Evolutionary conservation across 495 filamentous ascomycete genomes (phyloP), one percentile per base, ranked within the genome.

Genomic region (Opeltia flavorubescens): DNA sequence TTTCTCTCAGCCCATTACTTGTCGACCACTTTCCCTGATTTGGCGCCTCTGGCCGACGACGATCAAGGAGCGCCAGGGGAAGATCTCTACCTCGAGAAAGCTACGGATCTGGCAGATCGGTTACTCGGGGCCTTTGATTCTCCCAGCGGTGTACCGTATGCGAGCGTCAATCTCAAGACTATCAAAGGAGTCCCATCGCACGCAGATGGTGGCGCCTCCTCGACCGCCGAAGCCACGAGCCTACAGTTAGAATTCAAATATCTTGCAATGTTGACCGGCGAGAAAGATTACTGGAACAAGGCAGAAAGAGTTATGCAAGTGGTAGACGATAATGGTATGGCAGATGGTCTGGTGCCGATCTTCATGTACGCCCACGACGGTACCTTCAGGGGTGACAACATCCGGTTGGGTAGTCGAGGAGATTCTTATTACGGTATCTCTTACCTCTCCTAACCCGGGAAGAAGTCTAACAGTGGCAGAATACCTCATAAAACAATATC

Each of bases 231-330:
- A 66, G 84, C 93, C 1, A 83, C 88, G 1, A 89, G 84, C 3
- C 59, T 96, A 36, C 91, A 99, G 65, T 74, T 99, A 11, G 91
- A 99, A 64, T 83, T 95, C 72, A 99, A 99, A 57, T 99, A 99
- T 57, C 72, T 99, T 17, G 84, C 91, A 38, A 93, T 93, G 58
- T 68, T 99, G 48, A 96, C 88, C 0, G 93, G 91, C 15, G 91
- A 99, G 62, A 77, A 79, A 12, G 72, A 84, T 46, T 95, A 88
- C 56, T 98, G 91, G 91, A 76, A 81, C 39, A 77, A 79, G 53
- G 88, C 81, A 12, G 93, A 96, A 64, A 85, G 82, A 50, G 87
- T 93, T 0, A 95, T 99, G 65, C 56, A 95, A 59, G 74, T 91
- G 8, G 76, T 95, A 11, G 91, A 96, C 55, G 75, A 79, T 47